Conservation (phyloP, 805 yeast species). For the Candida ascalaphidarum region DNA sequence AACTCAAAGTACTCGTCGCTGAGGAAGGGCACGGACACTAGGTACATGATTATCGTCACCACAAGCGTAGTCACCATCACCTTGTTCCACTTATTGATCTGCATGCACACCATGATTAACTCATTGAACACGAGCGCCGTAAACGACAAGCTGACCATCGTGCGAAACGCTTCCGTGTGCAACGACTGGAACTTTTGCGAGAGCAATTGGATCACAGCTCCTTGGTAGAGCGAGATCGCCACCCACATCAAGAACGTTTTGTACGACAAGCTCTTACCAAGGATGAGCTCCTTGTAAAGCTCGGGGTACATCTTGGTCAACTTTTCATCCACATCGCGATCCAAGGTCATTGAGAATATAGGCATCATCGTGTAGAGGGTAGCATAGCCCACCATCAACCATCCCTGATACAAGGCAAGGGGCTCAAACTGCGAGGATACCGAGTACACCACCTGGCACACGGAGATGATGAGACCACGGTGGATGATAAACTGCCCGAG, state of each 20-base stretch:
- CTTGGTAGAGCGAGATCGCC: conserved; percentile 83
- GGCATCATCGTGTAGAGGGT: conserved; percentile 98
- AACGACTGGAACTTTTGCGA: conserved; percentile 73
- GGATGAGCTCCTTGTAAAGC: conserved; percentile 83
- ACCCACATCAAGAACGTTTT: conserved; percentile 90
- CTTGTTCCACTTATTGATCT: conserved; percentile 85
- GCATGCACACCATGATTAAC: conserved; percentile 86
- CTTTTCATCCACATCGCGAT: conserved; percentile 83
- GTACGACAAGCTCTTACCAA: conserved; percentile 80
- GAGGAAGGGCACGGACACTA: conserved; percentile 75
- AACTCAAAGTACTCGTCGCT: conserved; percentile 75
- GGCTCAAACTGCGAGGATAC: conserved; percentile 87
- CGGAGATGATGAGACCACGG: conserved; percentile 87
- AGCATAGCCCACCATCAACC: conserved; percentile 97
- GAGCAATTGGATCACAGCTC: conserved; percentile 72
- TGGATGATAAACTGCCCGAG: conserved; percentile 94
- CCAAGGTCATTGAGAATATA: conserved; percentile 86
- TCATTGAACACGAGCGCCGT: conserved; percentile 78
- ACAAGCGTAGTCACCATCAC: conserved; percentile 68
- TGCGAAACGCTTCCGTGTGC: conserved; percentile 41
- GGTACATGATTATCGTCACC: conserved; percentile 56
- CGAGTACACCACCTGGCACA: conserved; percentile 91
- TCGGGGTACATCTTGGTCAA: conserved; percentile 91
- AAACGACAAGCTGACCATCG: conserved; percentile 83
- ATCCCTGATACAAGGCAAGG: conserved; percentile 88